Evolutionary conservation across 345 rosid genomes (phyloP).

Genomic region (Rhodomyrtus tomentosa): DNA sequence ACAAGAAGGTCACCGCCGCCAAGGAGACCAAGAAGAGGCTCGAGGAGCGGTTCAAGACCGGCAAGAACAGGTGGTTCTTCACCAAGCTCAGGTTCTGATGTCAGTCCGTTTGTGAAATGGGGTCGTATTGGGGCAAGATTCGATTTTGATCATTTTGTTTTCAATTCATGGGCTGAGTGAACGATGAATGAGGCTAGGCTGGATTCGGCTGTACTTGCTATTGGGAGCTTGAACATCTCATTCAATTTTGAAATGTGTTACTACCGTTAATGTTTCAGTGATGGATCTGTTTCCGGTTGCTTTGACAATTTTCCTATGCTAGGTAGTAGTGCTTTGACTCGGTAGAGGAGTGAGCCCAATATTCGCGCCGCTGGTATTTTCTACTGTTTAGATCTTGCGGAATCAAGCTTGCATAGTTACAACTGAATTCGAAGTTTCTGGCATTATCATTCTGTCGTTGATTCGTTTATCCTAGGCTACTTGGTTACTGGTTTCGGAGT

Average conservation of each 20-base stretch:
- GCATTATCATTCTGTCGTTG: rapidly evolving
- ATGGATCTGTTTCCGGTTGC: neutral
- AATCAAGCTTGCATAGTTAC: neutral
- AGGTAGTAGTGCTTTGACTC: neutral
- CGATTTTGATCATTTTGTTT: neutral
- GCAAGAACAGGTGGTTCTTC: neutral
- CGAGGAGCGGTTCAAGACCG: neutral
- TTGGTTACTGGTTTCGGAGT: neutral
- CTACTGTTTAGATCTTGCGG: neutral
- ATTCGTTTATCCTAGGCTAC: neutral
- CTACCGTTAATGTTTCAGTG: neutral
- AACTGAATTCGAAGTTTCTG: neutral
- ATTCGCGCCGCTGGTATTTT: neutral
- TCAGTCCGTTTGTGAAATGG: neutral
- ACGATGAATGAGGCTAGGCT: constrained; percentile 3
- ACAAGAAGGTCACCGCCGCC: neutral
- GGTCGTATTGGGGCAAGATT: neutral
- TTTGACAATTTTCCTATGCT: neutral
- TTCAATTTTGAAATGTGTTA: neutral
- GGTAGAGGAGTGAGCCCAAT: neutral
- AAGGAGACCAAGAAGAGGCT: neutral
- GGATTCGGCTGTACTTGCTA: neutral
- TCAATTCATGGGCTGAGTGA: neutral
- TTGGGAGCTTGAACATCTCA: neutral
- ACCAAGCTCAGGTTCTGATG: neutral